Conservation (phyloP, 345 rosid species). For the Salix dunnii region DNA sequence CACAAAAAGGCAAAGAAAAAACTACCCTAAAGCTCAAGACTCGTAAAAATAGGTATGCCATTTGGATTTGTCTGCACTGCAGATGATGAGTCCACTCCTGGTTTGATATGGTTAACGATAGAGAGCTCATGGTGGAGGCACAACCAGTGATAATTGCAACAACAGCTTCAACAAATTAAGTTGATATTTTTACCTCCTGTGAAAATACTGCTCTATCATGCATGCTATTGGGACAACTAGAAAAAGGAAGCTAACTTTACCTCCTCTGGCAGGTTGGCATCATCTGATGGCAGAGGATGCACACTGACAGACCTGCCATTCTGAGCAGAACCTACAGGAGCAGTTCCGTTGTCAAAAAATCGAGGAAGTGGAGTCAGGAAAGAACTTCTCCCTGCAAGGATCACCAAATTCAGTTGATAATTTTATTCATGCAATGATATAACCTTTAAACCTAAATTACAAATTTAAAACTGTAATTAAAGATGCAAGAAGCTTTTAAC, state of each 20-base stretch:
- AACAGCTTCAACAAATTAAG: background rate
- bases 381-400: constrained; percentile 48
- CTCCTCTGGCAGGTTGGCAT: constrained; percentile 22
- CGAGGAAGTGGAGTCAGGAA: constrained; percentile 57
- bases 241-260: constrained; percentile 26
- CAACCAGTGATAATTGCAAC: background rate
- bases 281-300: constrained; percentile 48
- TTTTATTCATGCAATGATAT: background rate
- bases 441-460: background rate
- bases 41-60: no score
- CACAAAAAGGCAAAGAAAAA: no score
- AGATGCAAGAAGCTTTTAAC: background rate
- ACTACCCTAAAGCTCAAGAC: no score
- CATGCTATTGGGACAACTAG: background rate
- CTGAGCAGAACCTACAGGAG: constrained; percentile 32
- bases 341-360: constrained; percentile 38
- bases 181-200: no score
- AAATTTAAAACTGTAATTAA: background rate
- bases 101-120: no score
- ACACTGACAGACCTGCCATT: constrained; percentile 41
- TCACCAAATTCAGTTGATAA: constrained; percentile 11
- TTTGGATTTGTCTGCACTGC: no score
- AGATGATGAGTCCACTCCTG: no score
- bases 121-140: no score
- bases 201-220: background rate